Conservation (phyloP, 805 yeast genomes). For the Sugiyamaella qingdaonensis region DNA sequence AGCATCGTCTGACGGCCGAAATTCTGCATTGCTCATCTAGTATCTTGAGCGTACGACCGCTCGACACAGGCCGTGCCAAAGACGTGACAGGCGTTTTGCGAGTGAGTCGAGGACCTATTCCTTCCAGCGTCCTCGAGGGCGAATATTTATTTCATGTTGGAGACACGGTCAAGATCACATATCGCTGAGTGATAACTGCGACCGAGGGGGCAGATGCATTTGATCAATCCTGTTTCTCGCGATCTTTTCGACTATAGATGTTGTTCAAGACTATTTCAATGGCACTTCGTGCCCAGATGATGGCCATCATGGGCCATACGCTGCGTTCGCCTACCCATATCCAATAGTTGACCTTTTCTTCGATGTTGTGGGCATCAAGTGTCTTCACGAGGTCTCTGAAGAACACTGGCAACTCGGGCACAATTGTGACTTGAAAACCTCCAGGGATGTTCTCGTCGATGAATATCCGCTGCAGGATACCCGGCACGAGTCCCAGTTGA, state of each 20-base stretch:
- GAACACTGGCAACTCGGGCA: conserved; percentile 75
- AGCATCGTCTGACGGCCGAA: conserved; percentile 45
- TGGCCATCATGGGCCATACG: conserved; percentile 86
- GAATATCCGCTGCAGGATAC: conserved; percentile 65
- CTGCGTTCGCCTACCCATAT: conserved; percentile 84
- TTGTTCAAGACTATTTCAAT: conserved; percentile 87
- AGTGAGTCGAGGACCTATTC: conserved; percentile 51
- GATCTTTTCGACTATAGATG: conserved; percentile 41
- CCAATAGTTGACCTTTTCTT: conserved; percentile 83
- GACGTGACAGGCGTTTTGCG: conserved; percentile 74
- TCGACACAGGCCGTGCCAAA: conserved; percentile 75
- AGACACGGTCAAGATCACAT: conserved; percentile 37
- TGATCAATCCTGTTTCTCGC: conserved; percentile 4
- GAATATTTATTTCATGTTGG: conserved; percentile 59
- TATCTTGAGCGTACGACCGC: conserved; percentile 57
- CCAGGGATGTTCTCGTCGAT: conserved; percentile 86
- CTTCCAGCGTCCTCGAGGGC: conserved; percentile 45
- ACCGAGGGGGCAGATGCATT: conserved; percentile 28
- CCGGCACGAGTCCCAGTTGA: conserved; percentile 68
- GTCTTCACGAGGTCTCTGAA: conserved; percentile 69
- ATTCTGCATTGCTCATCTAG: conserved; percentile 49
- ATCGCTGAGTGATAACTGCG: conserved; percentile 47
- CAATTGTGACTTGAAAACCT: conserved; percentile 82
- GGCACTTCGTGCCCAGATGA: conserved; percentile 81
- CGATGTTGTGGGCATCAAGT: conserved; percentile 66